A percentile compares a stretch with the other conserved stretches of the same genome.
Evolutionary conservation across 2,329 filamentous ascomycete species (phyloP).

Genomic region (Lecanosticta acicola): DNA sequence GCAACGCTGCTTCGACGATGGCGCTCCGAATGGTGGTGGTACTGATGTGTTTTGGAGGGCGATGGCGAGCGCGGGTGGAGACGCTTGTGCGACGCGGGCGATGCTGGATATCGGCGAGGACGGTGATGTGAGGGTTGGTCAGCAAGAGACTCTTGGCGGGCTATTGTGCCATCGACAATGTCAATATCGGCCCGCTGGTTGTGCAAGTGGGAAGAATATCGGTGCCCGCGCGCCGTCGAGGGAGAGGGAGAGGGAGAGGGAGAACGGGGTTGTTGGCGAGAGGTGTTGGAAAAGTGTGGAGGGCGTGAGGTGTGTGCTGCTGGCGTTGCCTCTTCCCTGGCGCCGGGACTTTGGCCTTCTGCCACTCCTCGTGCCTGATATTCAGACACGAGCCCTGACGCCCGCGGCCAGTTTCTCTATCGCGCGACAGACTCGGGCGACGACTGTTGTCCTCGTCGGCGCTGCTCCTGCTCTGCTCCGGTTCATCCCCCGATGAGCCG

Average conservation of each 20-base stretch:
- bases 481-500: constrained; percentile 14
- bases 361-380: constrained; percentile 7
- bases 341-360: too few relatives aligned
- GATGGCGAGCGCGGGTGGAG: constrained; percentile 21
- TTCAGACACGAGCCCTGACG: too few relatives aligned
- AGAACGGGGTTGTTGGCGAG: constrained; percentile 5
- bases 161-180: neutral
- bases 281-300: constrained; percentile 4
- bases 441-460: constrained; percentile 1
- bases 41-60: constrained; percentile 9
- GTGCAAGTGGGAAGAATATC: constrained; percentile 1
- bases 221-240: neutral
- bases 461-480: constrained; percentile 1
- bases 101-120: constrained; percentile 12
- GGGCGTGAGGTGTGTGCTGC: constrained; percentile 1
- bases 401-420: constrained; percentile 3
- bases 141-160: neutral
- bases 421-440: constrained; percentile 1
- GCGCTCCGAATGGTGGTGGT: constrained; percentile 11
- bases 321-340: constrained; percentile 2
- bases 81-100: constrained; percentile 23
- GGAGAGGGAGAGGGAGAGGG: constrained; percentile 8
- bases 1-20: constrained; percentile 20
- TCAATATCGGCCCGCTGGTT: neutral
- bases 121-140: neutral